Base-by-base conservation (phyloP, 768 basidiomycete genomes). In the Rhodocollybia butyracea region DNA sequence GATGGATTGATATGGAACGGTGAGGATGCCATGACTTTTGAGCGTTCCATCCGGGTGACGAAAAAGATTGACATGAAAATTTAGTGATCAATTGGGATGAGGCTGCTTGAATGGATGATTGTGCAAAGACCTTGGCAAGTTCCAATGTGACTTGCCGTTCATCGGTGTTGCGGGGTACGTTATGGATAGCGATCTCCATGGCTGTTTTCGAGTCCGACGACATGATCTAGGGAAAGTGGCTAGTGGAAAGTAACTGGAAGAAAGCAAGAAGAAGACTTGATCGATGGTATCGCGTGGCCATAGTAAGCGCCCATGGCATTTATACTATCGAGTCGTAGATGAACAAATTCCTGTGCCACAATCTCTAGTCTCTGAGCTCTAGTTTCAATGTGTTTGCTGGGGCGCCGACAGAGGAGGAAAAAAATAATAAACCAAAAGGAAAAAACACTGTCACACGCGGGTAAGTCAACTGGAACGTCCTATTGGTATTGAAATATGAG, bases 21-120 rank as follows among this genome's bases (percentile, higher is more conserved):
- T 77, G 39, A 82, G 55, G 10, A 58, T 57, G 5, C 79, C 80
- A 1, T 64, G 70, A 1, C 87, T 85, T 64, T 90, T 88, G 10
- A 79, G 70, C 15, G 81, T 73, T 3, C 81, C 32, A 10, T 73
- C 71, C 51, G 68, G 68, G 57, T 76, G 77, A 51, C 69, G 62
- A 48, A 83, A 77, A n/a, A 91, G 70, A n/a, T 48, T 62, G 51
- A 91, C 79, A 40, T 69, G 60, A 68, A 91, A 91, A 58, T 91
- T 91, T 32, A 87, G 73, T 32, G 69, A 62, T 52, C 68, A 55
- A 58, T 66, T 65, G 19, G 66, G 61, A 5, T 73, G 68, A 39
- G 69, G 61, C 59, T 69, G 53, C 11, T n/a, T 69, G 61, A 85
- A 81, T 19, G 76, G 75, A 21, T 77, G 72, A 3, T 77, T 75